These are phyloP conservation scores for Ceratobasidium theobromae DNA, from an alignment of 1,284 basidiomycete species.

Conservation along the genomic window DNA sequence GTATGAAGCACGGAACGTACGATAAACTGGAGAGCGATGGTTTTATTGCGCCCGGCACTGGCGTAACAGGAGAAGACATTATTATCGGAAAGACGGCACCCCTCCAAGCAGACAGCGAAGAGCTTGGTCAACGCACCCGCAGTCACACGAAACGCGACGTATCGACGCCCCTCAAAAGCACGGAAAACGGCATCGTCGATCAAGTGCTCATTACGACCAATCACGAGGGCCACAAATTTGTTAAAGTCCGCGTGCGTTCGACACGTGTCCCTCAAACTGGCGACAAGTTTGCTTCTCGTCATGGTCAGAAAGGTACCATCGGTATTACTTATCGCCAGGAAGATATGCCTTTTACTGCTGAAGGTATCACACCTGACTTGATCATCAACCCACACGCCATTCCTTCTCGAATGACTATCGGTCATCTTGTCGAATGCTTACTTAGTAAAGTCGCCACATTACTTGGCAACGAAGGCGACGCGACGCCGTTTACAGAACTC, in stretches of 20 bases:
- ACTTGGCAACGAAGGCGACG: constrained; percentile 95
- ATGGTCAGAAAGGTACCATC: constrained; percentile 99
- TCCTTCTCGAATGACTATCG: constrained; percentile 99
- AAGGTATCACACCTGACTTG: constrained; percentile 95
- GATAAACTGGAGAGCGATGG: constrained; percentile 98
- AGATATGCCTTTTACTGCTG: constrained; percentile 98
- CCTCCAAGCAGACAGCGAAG: constrained; percentile 93
- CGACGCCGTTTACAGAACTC: constrained; percentile 97
- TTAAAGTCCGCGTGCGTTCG: constrained; percentile 95
- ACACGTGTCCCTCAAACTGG: constrained; percentile 97
- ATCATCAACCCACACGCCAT: constrained; percentile 99
- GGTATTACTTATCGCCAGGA: constrained; percentile 99
- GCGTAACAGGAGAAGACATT: constrained; percentile 96
- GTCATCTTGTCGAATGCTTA: constrained; percentile 98
- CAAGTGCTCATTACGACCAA: constrained; percentile 97
- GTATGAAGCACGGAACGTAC: constrained; percentile 98
- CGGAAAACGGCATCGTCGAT: constrained; percentile 96
- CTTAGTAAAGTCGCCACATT: constrained; percentile 96
- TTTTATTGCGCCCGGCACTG: constrained; percentile 91
- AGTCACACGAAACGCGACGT: constrained; percentile 92
- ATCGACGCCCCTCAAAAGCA: constrained; percentile 96
- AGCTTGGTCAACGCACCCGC: constrained; percentile 91
- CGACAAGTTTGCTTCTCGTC: constrained; percentile 99
- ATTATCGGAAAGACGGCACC: constrained; percentile 99
- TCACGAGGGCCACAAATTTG: constrained; percentile 94